Base-by-base conservation (phyloP, 2,329 filamentous ascomycete species). In the Bipolaris oryzae region DNA sequence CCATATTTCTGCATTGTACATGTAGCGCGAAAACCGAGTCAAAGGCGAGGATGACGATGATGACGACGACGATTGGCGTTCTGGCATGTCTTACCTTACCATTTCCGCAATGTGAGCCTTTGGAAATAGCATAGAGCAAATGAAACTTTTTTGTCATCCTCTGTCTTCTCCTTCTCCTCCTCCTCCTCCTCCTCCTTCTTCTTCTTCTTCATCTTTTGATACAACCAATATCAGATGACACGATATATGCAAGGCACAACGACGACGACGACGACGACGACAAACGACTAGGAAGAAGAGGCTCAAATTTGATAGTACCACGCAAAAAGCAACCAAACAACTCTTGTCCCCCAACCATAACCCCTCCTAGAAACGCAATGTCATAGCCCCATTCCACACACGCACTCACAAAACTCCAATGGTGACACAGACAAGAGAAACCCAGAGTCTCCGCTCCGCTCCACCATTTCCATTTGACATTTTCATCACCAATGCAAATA, bases 241-340 rank as follows among this genome's bases (percentile, higher is more conserved):
- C 28, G 28, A 31, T 10, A 31, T 10, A 31, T 31, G 28, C 10
- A 31, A 31, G 28, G 28, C 28, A 31, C 28, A 7, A 11, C 10
- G 4, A 13, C 28, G 49, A 55, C 25, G 25, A 25, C 4, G 7
- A 25, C 7, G 25, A 62, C 67, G 7, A 25, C 7, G 25, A 62
- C 67, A n/a, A 7, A 25, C 7, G 25, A 62, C 67, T 61, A 69
- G 66, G 55, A 67, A 73, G 61, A 71, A 70, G 68, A 73, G 65
- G 66, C 69, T 75, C 72, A 73, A 74, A 75, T 74, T 75, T 70
- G 67, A 70, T 71, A 72, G 68, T 73, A 73, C 62, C 67, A 70
- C 62, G 61, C 71, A 72, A 72, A 72, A 68, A 68, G 63, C 69
- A 73, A 72, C 68, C 71, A 74, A 66, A 72, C 66, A 56, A 72